These are phyloP conservation scores for Nemania bipapillata DNA, from an alignment of 2,329 filamentous ascomycete genomes.

Conservation along the genomic window DNA sequence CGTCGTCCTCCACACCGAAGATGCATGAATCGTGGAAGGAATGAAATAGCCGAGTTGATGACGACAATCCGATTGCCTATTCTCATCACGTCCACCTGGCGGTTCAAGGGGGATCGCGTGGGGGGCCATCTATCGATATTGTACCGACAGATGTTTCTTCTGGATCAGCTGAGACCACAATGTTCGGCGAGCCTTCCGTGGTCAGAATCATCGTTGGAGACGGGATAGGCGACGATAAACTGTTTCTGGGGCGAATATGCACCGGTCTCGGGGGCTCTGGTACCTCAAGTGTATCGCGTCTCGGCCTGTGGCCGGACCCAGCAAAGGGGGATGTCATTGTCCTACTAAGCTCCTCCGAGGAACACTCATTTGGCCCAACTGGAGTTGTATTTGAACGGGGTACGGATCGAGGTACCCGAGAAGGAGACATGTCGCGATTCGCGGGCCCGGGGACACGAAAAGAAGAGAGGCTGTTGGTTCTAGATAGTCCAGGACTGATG, in stretches of 20 bases:
- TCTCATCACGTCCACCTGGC: no score
- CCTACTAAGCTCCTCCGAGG: slow-evolving; percentile 9
- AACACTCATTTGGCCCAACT: slow-evolving; percentile 3
- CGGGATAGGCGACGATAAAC: slow-evolving; percentile 13
- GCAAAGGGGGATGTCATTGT: slow-evolving; percentile 16
- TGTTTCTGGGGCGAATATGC: slow-evolving; percentile 33
- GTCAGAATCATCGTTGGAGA: slow-evolving; percentile 27
- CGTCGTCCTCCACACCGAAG: neutral
- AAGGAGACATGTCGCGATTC: slow-evolving; percentile 31
- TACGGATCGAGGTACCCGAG: slow-evolving; percentile 40
- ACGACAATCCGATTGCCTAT: neutral
- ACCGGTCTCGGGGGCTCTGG: slow-evolving; percentile 40
- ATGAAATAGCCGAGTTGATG: neutral
- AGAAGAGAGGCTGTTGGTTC: slow-evolving; percentile 55
- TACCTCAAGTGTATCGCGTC: slow-evolving; percentile 52
- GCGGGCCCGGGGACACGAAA: slow-evolving; percentile 35
- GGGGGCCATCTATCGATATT: neutral
- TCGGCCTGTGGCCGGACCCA: neutral
- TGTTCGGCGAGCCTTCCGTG: slow-evolving; percentile 38
- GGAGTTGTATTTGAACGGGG: slow-evolving; percentile 40
- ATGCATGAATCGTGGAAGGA: neutral
- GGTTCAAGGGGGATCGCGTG: slow-evolving; percentile 6
- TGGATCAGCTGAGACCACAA: slow-evolving; percentile 44
- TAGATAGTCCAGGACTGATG: slow-evolving; percentile 49
- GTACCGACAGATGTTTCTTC: slow-evolving; percentile 24